Evolutionary conservation across 352 stramenopile genomes (phyloP).

Genomic region (Globisporangium spiculum): DNA sequence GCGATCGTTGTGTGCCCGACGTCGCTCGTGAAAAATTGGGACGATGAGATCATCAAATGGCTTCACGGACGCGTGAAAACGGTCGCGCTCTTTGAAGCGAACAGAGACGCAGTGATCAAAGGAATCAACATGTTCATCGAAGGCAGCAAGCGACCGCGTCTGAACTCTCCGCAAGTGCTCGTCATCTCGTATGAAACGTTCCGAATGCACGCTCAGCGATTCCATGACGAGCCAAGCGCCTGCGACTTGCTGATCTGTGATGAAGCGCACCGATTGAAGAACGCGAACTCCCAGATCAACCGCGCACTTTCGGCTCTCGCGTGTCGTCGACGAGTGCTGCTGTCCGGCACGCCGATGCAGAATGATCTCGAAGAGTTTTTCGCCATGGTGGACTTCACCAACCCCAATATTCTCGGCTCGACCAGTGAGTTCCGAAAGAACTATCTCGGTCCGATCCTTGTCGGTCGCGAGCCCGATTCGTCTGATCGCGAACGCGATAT

Average conservation of each 20-base stretch:
- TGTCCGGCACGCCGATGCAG: constrained; percentile 98
- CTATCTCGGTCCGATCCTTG: constrained; percentile 88
- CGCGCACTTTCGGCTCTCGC: constrained; percentile 73
- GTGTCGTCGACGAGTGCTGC: constrained; percentile 91
- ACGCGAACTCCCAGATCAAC: constrained; percentile 94
- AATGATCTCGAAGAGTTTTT: constrained; percentile 99
- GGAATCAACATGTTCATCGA: constrained; percentile 83
- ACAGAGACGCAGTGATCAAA: constrained; percentile 78
- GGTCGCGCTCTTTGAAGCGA: constrained; percentile 77
- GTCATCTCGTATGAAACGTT: constrained; percentile 93
- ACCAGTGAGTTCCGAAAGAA: constrained; percentile 93
- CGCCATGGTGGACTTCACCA: constrained; percentile 94
- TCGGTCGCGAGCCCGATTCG: constrained; percentile 88
- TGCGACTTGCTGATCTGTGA: constrained; percentile 98
- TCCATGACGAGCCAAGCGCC: constrained; percentile 77
- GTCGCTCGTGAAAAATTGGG: constrained; percentile 88
- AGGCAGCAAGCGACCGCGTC: constrained; percentile 59
- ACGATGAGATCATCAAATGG: constrained; percentile 90
- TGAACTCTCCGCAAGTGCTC: constrained; percentile 65
- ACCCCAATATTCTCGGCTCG: constrained; percentile 77
- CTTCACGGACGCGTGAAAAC: constrained; percentile 82
- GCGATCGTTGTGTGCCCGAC: constrained; percentile 84
- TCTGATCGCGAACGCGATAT: constrained; percentile 75
- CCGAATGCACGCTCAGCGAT: constrained; percentile 89
- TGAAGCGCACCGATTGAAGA: constrained; percentile 98